A percentile compares a stretch with the other conserved stretches of the same genome.
These are phyloP conservation scores for Alectoria sarmentosa DNA, from an alignment of 495 filamentous ascomycete species.

Conservation along the genomic window DNA sequence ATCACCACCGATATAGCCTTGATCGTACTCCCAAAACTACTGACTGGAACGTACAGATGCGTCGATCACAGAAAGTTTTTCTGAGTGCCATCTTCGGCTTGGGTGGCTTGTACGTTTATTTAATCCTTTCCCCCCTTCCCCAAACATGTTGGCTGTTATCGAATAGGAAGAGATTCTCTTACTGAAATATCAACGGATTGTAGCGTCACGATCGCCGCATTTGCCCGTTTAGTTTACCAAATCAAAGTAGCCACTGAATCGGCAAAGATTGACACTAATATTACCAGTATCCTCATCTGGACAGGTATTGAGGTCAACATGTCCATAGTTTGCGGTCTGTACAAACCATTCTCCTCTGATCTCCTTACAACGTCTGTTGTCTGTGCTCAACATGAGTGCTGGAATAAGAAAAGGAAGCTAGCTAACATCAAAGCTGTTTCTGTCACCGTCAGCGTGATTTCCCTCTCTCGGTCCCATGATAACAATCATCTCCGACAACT, in stretches of 20 bases:
- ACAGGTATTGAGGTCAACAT: slow-evolving; percentile 16
- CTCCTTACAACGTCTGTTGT: too few relatives aligned
- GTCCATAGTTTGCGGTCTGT: slow-evolving; percentile 20
- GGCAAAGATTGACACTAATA: background rate
- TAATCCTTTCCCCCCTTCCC: too few relatives aligned
- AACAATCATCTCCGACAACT: slow-evolving; percentile 2
- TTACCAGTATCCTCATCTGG: slow-evolving; percentile 7
- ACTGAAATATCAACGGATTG: background rate
- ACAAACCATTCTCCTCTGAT: too few relatives aligned
- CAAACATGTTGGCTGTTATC: background rate
- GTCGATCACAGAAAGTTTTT: slow-evolving; percentile 28
- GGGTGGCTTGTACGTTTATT: slow-evolving; percentile 18
- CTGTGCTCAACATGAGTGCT: too few relatives aligned
- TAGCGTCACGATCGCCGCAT: slow-evolving; percentile 15
- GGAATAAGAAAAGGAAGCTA: background rate
- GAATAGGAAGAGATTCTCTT: background rate
- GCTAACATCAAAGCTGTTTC: background rate
- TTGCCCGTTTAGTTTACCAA: slow-evolving; percentile 11
- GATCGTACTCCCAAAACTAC: slow-evolving; percentile 36
- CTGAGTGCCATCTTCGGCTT: slow-evolving; percentile 19
- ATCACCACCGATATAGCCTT: slow-evolving; percentile 35
- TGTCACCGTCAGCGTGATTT: slow-evolving; percentile 6
- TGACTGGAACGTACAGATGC: slow-evolving; percentile 36
- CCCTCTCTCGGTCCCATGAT: slow-evolving; percentile 14
- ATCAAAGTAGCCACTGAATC: background rate